phyloP scores from a whole-genome alignment of 2,329 filamentous ascomycete genomes.

The Phialophora chinensis region DNA sequence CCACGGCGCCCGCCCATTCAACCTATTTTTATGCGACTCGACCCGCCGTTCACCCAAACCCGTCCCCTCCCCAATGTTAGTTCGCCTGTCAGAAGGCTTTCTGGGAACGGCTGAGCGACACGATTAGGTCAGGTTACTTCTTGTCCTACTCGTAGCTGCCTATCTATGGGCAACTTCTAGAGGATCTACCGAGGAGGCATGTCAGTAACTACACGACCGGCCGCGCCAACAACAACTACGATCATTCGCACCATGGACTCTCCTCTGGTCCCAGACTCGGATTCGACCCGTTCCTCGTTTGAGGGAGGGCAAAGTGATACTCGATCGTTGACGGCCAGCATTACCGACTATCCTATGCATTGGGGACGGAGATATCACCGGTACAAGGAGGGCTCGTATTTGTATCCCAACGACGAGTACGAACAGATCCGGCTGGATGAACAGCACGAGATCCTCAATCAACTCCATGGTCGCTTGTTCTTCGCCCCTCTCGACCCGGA shows the following conservation, averaged over 20 bases:
- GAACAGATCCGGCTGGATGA: slow-evolving; percentile 63
- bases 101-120: background rate
- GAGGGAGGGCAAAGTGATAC: slow-evolving; percentile 43
- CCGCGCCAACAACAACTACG: slow-evolving; percentile 5
- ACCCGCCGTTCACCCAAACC: background rate
- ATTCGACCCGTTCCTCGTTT: slow-evolving; percentile 29
- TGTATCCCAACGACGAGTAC: slow-evolving; percentile 60
- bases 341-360: slow-evolving; percentile 51
- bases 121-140: background rate
- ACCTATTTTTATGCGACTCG: slow-evolving; percentile 4
- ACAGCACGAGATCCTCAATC: slow-evolving; percentile 61
- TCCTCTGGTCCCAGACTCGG: slow-evolving; percentile 32
- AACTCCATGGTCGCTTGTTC: slow-evolving; percentile 54
- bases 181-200: background rate
- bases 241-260: slow-evolving; percentile 30
- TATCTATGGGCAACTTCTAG: slow-evolving; percentile 13
- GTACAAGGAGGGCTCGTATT: slow-evolving; percentile 54
- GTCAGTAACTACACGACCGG: slow-evolving; percentile 6
- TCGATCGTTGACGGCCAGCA: slow-evolving; percentile 51
- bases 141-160: background rate
- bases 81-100: background rate
- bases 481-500: slow-evolving; percentile 54
- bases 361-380: slow-evolving; percentile 53
- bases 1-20: background rate
- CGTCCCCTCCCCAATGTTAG: background rate